Base-by-base conservation (phyloP, 495 filamentous ascomycete species). In the Xylaria scruposa region DNA sequence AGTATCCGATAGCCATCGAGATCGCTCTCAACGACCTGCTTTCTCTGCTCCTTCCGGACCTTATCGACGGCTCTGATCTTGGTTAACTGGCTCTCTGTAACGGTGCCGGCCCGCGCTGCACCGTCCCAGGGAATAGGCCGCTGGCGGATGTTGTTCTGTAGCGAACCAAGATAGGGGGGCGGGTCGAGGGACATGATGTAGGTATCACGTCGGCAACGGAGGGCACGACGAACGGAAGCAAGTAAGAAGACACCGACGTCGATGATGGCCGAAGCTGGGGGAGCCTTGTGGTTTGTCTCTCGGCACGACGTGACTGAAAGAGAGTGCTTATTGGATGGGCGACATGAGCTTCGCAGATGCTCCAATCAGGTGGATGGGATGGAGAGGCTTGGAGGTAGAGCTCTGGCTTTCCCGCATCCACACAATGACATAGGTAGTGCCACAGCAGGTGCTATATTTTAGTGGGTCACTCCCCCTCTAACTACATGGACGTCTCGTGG, bases 61-160 rank as follows among this genome's bases (percentile, higher is more conserved):
- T 98, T 99, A 81, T 98, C 97, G 75, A 98, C 93, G 62, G 96
- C 93, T 82, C 96, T 95, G 85, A 99, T 98, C 86, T 93, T 95
- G 85, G 92, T 94, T 76, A 98, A 87, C 79, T 99, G 94, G 67
- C 92, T 90, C 73, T 98, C 96, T 63, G 94, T 97, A 83, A 99
- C 93, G 78, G 93, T 95, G 75, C 93, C 92, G 77, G 93, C 93
- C 80, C 96, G 91, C 74, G 97, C 94, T 76, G 97, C 95, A 72
- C 96, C 96, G 81, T 98, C 97, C 96, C 96, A 99, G 58, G 95
- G 94, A 79, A 99, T 97, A 75, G 95, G 95, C 67, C 96, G 88
- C 72, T 91, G 89, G 75, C 97, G 93, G 78, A 97, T 97, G 84
- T 98, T 98, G 85, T 92, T 95, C 84, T 97, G 95, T 70, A 97